Evolutionary conservation across 1,139 yeast species (phyloP), one percentile per base, ranked within the genome.

Genomic region (Magnusiomyces tetraspermus): DNA sequence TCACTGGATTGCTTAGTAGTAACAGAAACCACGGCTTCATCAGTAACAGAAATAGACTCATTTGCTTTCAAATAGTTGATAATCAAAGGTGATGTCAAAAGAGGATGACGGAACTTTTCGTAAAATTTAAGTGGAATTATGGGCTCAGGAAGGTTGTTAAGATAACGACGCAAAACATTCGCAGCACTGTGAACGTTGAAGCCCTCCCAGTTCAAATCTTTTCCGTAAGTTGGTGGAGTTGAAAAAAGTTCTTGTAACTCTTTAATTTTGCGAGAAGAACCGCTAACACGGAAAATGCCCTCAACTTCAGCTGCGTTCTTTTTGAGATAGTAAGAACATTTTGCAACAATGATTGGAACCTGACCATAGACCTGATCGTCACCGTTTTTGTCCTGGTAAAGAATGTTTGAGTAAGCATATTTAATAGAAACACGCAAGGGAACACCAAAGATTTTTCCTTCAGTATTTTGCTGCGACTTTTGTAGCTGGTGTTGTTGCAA

Each of bases 141-240:
- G 0, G 98, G 97, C 63, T 92, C 97, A 0, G 96, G 95, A 54
- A 92, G 76, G 46, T 90, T 84, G 65, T 90, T 88, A 58, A 94
- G 76, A 65, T 79, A 92, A 55, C 98, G 75, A 64, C 97, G 76
- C 55, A 92, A 76, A 37, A 92, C 76, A 30, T 95, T 86, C 1
- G 97, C 96, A 1, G 97, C 97, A 68, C 94, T 98, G 69, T 94
- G 98, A n/a, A 92, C 97, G 2, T 89, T 88, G 68, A 82, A 92
- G 0, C 95, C 94, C 52, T 85, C 88, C 98, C 98, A 92, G 58
- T 77, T 79, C 47, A 90, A 76, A 60, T 84, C 85, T 55, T 88
- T 80, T 24, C 98, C 99, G 65, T 83, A 94, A 28, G 44, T 46
- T 0, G 97, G 97, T 1, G 96, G 89, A 2, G 85, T 72, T 56